Percentiles rank a stretch among this genome's conserved stretches.
phyloP scores from a whole-genome alignment of 306 rosid species.

The Medicago truncatula region DNA sequence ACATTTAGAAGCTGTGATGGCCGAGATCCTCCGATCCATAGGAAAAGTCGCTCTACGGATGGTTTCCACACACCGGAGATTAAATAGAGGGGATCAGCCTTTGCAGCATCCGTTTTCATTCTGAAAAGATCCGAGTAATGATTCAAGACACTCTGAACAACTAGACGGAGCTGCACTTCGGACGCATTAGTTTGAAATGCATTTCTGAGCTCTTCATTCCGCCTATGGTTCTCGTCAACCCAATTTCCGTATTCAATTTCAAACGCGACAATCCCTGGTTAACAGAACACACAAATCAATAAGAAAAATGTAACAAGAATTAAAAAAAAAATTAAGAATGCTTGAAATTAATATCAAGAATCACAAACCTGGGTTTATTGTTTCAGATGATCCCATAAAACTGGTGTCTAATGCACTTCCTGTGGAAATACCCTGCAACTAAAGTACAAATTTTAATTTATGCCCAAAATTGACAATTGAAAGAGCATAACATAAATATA shows the following conservation, averaged over 20 bases:
- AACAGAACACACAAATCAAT: constrained; percentile 22
- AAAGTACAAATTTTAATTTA: constrained; percentile 32
- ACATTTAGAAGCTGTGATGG: constrained; percentile 92
- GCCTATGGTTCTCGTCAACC: constrained; percentile 82
- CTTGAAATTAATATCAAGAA: constrained; percentile 26
- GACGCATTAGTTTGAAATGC: constrained; percentile 68
- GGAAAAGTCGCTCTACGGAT: constrained; percentile 80
- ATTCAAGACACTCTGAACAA: constrained; percentile 67
- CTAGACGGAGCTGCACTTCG: constrained; percentile 62
- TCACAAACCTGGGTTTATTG: constrained; percentile 69
- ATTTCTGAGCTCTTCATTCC: constrained; percentile 64
- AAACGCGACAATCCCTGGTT: constrained; percentile 71
- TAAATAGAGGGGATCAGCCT: constrained; percentile 77
- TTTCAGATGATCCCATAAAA: constrained; percentile 59
- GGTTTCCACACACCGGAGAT: constrained; percentile 89
- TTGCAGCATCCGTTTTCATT: constrained; percentile 82
- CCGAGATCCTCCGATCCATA: constrained; percentile 99
- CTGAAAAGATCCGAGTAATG: constrained; percentile 74
- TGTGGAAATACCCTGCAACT: constrained; percentile 58
- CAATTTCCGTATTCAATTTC: constrained; percentile 85
- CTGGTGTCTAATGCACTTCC: constrained; percentile 53
- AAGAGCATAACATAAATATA: not conserved
- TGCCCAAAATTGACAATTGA: constrained; percentile 15
- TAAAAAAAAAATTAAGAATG: not conserved
- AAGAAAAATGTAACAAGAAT: constrained; percentile 24